Conservation (phyloP, 2,329 filamentous ascomycete genomes). For the Scedosporium aurantiacum region DNA sequence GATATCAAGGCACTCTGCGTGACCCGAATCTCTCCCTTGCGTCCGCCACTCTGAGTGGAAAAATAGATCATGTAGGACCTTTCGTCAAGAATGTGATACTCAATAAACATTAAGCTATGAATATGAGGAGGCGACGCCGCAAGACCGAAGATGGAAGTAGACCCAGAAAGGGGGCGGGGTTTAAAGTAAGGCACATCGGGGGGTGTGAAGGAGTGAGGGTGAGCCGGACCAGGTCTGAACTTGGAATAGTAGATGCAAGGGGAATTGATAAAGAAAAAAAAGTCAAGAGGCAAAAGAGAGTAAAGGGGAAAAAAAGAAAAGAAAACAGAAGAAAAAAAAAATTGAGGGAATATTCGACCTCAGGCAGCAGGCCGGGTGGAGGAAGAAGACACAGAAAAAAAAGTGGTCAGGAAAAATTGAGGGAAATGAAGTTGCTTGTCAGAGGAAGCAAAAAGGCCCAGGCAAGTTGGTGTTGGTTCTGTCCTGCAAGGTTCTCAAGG, state of each 20-base stretch:
- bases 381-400: neutral
- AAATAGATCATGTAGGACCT: neutral
- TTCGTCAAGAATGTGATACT: neutral
- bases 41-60: neutral
- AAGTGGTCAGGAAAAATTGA: neutral
- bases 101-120: neutral
- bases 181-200: neutral
- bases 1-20: no score
- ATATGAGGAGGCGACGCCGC: neutral
- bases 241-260: no score
- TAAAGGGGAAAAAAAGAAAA: no score
- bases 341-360: no score
- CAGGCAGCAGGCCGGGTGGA: no score
- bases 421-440: neutral
- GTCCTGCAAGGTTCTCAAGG: neutral
- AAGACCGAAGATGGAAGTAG: neutral
- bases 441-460: neutral
- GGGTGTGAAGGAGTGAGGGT: neutral
- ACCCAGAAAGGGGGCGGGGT: neutral
- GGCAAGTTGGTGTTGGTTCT: neutral
- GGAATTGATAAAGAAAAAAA: no score
- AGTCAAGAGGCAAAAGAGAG: no score
- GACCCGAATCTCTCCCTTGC: neutral
- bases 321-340: no score
- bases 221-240: neutral